Evolutionary conservation across 495 filamentous ascomycete species (phyloP), one percentile per base, ranked within the genome.

Genomic region (Talaromyces ruber): DNA sequence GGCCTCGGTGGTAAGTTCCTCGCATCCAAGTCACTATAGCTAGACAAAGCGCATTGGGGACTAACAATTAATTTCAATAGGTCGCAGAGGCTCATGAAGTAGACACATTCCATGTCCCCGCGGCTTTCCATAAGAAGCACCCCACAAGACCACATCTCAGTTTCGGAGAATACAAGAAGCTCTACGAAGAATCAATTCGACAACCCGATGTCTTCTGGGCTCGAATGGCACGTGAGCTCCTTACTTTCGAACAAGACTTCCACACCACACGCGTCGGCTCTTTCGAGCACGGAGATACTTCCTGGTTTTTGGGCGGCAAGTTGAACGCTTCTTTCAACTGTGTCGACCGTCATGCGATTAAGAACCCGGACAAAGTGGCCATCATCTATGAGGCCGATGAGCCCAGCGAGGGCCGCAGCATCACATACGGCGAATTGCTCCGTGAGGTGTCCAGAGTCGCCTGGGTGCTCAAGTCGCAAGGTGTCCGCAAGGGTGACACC

Each of bases 351-450:
- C 94, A 97, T 75, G 94, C 93, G 9, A 81, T 93, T 79, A 92
- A 92, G 76, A 83, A 96, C 77, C 95, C 95, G 18, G 78, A 97
- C 76, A 89, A 85, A 79, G 84, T 93, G 43, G 94, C 94, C 67
- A 95, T 99, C 75, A 97, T 98, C 81, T 99, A 97, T 79, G 94
- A 99, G 76, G 94, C 92, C 58, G 95, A 98, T 68, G 94, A 98
- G 75, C 86, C 88, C 28, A 82, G 78, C 52, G 88, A 96, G 67
- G 93, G 95, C 67, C 91, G 94, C 59, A 91, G 79, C 25, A 88
- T 98, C 69, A 94, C 91, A 64, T 99, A 98, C 67, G 85, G 88
- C 69, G 92, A 99, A 84, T 86, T 99, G 56, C 86, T 98, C 50
- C 86, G 93, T 61, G 85, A 99, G 72, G 95, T 99, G 7, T 97